Base-by-base conservation (phyloP, 169 alveolate species). In the Eimeria necatrix region DNA sequence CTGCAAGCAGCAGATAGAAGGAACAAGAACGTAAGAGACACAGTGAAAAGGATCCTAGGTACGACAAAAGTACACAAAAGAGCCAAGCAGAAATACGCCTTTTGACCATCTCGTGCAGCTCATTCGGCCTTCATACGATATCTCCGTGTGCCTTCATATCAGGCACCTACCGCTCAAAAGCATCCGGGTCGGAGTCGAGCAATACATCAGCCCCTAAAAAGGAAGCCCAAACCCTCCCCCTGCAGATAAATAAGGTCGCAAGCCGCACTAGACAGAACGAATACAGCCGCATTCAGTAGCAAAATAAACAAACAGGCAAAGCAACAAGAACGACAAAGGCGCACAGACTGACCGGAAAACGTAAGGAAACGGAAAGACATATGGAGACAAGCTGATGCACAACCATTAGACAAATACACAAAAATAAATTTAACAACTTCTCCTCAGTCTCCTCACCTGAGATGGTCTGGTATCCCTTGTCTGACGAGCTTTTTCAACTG, bases 381-480 rank as follows among this genome's bases (percentile, higher is more conserved):
- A 52, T 32, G 24, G 14, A 81, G 32, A 81, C 41, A 49, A 51
- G 20, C 56, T 7, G 24, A 51, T 76, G 24, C 16, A 48, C 8
- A 14, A 32, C 41, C 41, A 32, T 32, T 32, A 2, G 0, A 32
- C 24, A n/a, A n/a, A 61, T 22, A 22, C n/a, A 61, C 24, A 22
- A 61, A 61, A 61, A n/a, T 22, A 61, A 22, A n/a, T 16, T 46
- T 73, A 46, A 56, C 18, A 32, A 32, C 59, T 22, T 85, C 26
- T 16, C 22, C 51, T 85, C 24, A 18, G 24, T 4, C 22, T 46
- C 61, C 53, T n/a, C 32, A 86, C 94, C 96, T 85, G 71, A 94
- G 61, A 18, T 71, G 61, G 68, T 94, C 93, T 0, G 96, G 96
- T 4, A 94, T 76, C 8, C 96, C 96, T 4, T 61, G 48, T 0